Conservation (phyloP, 2,329 filamentous ascomycete genomes). For the Sordariomycetes sp. region DNA sequence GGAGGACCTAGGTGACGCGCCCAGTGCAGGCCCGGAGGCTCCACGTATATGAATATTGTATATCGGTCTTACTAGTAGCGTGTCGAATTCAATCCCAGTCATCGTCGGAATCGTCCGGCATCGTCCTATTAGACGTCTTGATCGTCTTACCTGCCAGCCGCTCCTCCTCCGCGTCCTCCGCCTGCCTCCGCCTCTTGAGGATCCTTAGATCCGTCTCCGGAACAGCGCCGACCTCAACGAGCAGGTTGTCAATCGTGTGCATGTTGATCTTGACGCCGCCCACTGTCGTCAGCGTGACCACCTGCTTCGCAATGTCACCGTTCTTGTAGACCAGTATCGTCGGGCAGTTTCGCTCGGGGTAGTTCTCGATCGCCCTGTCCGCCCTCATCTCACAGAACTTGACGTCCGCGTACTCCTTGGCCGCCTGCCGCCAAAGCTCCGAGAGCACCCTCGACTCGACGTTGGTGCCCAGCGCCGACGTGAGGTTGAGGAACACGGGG, state of each 20-base stretch:
- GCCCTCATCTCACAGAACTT: slow-evolving; percentile 96
- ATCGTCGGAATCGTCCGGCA: slow-evolving; percentile 36
- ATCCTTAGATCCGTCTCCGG: slow-evolving; percentile 68
- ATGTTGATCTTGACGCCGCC: slow-evolving; percentile 59
- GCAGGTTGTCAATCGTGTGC: slow-evolving; percentile 64
- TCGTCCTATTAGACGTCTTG: slow-evolving; percentile 31
- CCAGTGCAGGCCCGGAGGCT: not conserved
- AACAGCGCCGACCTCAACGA: slow-evolving; percentile 74
- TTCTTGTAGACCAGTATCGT: slow-evolving; percentile 89
- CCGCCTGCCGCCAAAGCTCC: slow-evolving; percentile 76
- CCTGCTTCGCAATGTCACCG: slow-evolving; percentile 80
- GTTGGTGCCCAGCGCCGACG: slow-evolving; percentile 65
- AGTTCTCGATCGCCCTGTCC: slow-evolving; percentile 88
- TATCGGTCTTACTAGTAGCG: not conserved
- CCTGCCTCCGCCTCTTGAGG: slow-evolving; percentile 43
- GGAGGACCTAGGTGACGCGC: not conserved
- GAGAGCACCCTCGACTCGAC: slow-evolving; percentile 72
- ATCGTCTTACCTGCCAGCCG: slow-evolving; percentile 31
- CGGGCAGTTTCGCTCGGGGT: slow-evolving; percentile 88
- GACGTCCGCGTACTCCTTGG: slow-evolving; percentile 76
- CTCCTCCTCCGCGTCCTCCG: slow-evolving; percentile 48
- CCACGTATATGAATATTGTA: slow-evolving; percentile 3
- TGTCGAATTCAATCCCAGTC: slow-evolving; percentile 42
- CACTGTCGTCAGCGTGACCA: slow-evolving; percentile 77
- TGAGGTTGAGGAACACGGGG: slow-evolving; percentile 66